Conservation (phyloP, 2,329 filamentous ascomycete genomes). For the Paraphaeosphaeria sporulosa region DNA sequence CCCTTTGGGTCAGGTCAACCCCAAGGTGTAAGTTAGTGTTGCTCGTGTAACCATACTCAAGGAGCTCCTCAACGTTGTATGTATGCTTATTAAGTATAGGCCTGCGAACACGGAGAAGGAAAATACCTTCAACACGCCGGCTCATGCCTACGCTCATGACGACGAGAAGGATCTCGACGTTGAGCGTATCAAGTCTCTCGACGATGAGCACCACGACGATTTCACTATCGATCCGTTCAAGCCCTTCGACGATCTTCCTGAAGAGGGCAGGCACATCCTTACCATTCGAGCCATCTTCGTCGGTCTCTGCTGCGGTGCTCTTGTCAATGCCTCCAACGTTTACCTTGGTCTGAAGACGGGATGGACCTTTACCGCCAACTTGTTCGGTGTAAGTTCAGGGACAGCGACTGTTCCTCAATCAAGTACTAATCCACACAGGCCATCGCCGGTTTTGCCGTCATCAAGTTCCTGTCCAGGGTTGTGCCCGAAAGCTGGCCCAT, state of each 20-base stretch:
- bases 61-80: not conserved
- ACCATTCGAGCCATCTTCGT: slow-evolving; percentile 64
- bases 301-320: slow-evolving; percentile 63
- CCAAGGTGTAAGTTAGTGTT: slow-evolving; percentile 30
- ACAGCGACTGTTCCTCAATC: not conserved
- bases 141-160: slow-evolving; percentile 13
- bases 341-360: slow-evolving; percentile 64
- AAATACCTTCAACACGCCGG: slow-evolving; percentile 43
- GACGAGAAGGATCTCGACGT: slow-evolving; percentile 36
- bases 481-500: slow-evolving; percentile 59
- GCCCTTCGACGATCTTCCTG: slow-evolving; percentile 53
- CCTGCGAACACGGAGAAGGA: slow-evolving; percentile 46
- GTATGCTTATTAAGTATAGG: slow-evolving; percentile 15
- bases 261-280: slow-evolving; percentile 59
- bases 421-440: slow-evolving; percentile 41
- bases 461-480: slow-evolving; percentile 62
- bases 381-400: slow-evolving; percentile 31
- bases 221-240: slow-evolving; percentile 50
- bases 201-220: slow-evolving; percentile 31
- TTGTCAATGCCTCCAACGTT: slow-evolving; percentile 69
- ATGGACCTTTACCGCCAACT: slow-evolving; percentile 52
- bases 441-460: slow-evolving; percentile 67
- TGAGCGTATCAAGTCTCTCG: slow-evolving; percentile 32
- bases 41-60: not conserved
- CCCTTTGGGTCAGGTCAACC: slow-evolving; percentile 41